Base-by-base conservation (phyloP, 352 stramenopile species). In the Phytophthora sp. region DNA sequence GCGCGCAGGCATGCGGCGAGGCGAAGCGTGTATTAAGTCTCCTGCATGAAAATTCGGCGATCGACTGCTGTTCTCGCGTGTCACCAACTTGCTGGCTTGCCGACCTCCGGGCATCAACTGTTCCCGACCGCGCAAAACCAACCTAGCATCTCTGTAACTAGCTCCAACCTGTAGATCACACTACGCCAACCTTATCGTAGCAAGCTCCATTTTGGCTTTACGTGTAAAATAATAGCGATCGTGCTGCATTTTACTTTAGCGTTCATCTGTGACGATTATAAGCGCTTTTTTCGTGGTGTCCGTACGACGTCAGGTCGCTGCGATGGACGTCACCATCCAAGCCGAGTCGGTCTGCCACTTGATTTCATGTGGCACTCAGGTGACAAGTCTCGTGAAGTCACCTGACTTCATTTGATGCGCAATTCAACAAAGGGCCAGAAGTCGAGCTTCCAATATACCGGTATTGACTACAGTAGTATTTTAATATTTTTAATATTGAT, bases 191-290 rank as follows among this genome's bases (percentile, higher is more conserved):
- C 23, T 61, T 72, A 78, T 81, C 55, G 74, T 71, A 73, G 55
- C 49, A 71, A 71, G 53, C 69, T 75, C 58, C 67, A 71, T 72
- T 76, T 76, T 72, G 54, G 66, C 46, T 68, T 71, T 75, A 31
- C 67, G 57, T 76, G 69, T 76, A 76, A 76, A 76, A 76, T 76
- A 76, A 70, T 66, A 73, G 52, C 63, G 36, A 72, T 54, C 64
- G 53, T 66, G 35, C 38, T 68, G 56, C 63, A 70, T 76, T 69
- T 63, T 39, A 29, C n/a, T 21, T 30, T 38, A 24, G 26, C 42
- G 23, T 29, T 41, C 13, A 21, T 4, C 6, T 21, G 35, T n/a
- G n/a, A n/a, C n/a, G n/a, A n/a, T n/a, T n/a, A n/a, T n/a, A n/a
- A n/a, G n/a, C n/a, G n/a, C n/a, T n/a, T n/a, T n/a, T n/a, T n/a